These are phyloP conservation scores for Oryza longistaminata DNA, from an alignment of 176 grass and related monocot genomes.

Conservation along the genomic window DNA sequence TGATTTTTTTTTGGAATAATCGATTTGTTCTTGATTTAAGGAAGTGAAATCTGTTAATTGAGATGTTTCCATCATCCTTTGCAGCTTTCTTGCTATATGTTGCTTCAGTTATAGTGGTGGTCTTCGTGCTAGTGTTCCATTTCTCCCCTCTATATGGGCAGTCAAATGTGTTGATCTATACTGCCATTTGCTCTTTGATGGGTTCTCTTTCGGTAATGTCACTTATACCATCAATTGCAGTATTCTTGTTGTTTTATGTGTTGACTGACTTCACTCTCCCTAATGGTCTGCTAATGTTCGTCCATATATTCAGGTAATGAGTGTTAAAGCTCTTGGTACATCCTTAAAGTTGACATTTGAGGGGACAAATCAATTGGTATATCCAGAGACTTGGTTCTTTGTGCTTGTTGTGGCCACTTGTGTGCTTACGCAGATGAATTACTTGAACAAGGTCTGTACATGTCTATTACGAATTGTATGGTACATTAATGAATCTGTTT, in stretches of 20 bases:
- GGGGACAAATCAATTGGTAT: conserved; percentile 86
- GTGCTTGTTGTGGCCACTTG: conserved; percentile 86
- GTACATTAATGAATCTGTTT: not conserved
- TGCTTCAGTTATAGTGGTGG: conserved; percentile 78
- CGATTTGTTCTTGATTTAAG: not conserved
- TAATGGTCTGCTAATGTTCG: not conserved
- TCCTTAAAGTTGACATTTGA: conserved; percentile 95
- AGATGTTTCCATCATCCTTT: conserved; percentile 22
- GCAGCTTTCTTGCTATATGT: conserved; percentile 96
- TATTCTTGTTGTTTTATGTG: conserved; percentile 4
- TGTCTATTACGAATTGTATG: not conserved
- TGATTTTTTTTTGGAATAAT: no score
- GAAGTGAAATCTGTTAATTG: not conserved
- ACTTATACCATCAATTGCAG: conserved; percentile 15
- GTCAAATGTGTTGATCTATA: conserved; percentile 90
- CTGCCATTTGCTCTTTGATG: conserved; percentile 98
- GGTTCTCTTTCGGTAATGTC: conserved; percentile 90
- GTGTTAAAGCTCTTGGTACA: conserved; percentile 97
- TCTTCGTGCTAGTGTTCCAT: conserved; percentile 86
- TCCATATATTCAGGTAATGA: conserved; percentile 77
- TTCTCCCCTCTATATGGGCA: conserved; percentile 88
- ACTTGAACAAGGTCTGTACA: conserved; percentile 87
- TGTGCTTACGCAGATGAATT: conserved; percentile 97
- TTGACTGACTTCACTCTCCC: not conserved
- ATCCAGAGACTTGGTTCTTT: conserved; percentile 96